Percentiles rank a stretch among this genome's conserved stretches.
phyloP scores from a whole-genome alignment of 176 grass and related monocot species.

The Alloteropsis semialata region DNA sequence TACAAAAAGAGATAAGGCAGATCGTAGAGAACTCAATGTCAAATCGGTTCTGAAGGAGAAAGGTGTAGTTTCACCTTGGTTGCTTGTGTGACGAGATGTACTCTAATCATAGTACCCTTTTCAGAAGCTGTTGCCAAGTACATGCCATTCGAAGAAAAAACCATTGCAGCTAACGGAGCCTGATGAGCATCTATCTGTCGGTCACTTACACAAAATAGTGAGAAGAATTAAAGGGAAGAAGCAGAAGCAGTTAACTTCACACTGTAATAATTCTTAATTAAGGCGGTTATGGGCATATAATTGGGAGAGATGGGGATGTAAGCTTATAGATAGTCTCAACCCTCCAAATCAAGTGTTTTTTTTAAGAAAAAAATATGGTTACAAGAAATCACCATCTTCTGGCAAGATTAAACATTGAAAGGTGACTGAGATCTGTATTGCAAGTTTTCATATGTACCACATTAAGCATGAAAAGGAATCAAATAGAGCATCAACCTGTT shows the following conservation, averaged over 20 bases:
- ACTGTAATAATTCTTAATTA: background rate
- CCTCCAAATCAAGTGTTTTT: background rate
- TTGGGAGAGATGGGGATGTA: background rate
- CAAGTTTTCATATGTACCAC: background rate
- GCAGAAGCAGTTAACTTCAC: background rate
- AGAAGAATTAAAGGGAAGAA: background rate
- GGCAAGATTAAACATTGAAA: background rate
- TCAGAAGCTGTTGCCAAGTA: conserved; percentile 94
- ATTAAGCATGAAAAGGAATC: background rate
- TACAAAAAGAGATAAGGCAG: conserved; percentile 13
- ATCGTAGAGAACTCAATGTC: background rate
- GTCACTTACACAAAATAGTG: background rate
- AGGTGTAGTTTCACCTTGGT: conserved; percentile 59
- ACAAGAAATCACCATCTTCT: background rate
- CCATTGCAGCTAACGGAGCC: conserved; percentile 77
- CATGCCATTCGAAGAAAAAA: conserved; percentile 73
- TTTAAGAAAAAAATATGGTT: background rate
- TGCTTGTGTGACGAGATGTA: conserved; percentile 79
- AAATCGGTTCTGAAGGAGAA: background rate
- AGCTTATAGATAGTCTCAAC: background rate
- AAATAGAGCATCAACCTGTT: background rate
- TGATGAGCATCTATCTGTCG: conserved; percentile 92
- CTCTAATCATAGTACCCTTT: conserved; percentile 91
- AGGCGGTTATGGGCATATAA: background rate
- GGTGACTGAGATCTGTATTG: background rate